Evolutionary conservation across 2,329 filamentous ascomycete genomes (phyloP), one percentile per base, ranked within the genome.

Genomic region (Neoscytalidium dimidiatum): DNA sequence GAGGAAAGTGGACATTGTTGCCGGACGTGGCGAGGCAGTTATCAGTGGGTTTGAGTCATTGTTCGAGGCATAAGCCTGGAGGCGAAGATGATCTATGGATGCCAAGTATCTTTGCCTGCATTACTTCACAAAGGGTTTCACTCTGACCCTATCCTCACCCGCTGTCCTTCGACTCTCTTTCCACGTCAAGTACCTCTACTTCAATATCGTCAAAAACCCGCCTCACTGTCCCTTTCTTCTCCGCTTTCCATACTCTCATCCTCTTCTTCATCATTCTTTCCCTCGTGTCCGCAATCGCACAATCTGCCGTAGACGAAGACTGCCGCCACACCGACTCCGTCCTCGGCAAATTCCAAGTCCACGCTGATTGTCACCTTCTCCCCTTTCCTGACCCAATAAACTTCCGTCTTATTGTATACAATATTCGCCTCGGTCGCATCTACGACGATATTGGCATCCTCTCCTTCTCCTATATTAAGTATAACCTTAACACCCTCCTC

Each of bases 1-100:
- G 28, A 21, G 23, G 64, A 62, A 44, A 64, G 66, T 46, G 58
- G 46, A 57, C n/a, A 3, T 57, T 7, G 17, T 33, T 4, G 41
- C 41, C 4, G 29, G 28, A 9, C 49, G 46, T 4, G 63, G 62
- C 4, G 62, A 43, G 23, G 49, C 41, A 6, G 14, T 44, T 28
- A 35, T 43, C 17, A 33, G 57, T 19, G 62, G 49, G 19, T 33
- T 57, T 21, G 8, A 23, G 3, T 57, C 48, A 17, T 38, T 64
- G 49, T 64, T 64, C 19, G 35, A 56, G 9, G 26, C 19, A 17
- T 57, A 19, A 41, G 19, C 2, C 4, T n/a, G 19, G 5, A 43
- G 6, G 38, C 17, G 14, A 2, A 7, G 14, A 48, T 14, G 21
- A 13, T 13, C 19, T 17, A 44, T 3, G n/a, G n/a, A 9, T 44